Percentiles rank a stretch among this genome's conserved stretches.
These are phyloP conservation scores for Juncus effusus DNA, from an alignment of 176 grass and related monocot species.

Conservation along the genomic window DNA sequence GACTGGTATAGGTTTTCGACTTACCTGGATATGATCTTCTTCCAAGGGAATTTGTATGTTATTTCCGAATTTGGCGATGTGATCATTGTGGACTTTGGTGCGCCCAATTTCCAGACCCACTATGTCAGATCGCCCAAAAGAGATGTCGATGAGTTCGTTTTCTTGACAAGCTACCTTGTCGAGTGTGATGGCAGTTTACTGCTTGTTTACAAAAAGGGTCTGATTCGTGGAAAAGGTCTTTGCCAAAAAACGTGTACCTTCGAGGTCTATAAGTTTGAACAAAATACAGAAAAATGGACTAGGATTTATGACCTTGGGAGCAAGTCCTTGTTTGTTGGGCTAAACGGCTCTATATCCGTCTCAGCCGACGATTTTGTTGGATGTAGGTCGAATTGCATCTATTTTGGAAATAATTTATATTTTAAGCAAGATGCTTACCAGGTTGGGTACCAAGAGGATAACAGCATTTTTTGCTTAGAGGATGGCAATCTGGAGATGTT, in stretches of 20 bases:
- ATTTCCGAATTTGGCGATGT: neutral
- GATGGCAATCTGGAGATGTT: conserved; percentile 1
- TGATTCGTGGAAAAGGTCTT: neutral
- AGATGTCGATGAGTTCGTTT: neutral
- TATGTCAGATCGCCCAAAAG: neutral
- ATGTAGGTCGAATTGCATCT: neutral
- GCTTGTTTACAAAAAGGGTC: neutral
- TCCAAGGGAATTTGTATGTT: neutral
- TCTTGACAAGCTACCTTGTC: neutral
- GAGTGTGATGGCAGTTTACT: neutral
- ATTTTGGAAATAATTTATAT: neutral
- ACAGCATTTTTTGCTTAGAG: neutral
- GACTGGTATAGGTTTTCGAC: no score
- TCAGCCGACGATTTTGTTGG: neutral
- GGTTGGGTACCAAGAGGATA: neutral
- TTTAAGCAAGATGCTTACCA: neutral
- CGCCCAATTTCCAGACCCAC: neutral
- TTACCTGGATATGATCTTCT: neutral
- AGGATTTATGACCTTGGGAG: neutral
- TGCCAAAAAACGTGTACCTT: neutral
- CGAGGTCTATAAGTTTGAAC: neutral
- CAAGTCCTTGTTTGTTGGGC: neutral
- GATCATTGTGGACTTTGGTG: neutral
- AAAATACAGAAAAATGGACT: neutral
- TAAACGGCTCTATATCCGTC: neutral